These are phyloP conservation scores for Panicum virgatum DNA, from an alignment of 202 grass and related monocot genomes.

Conservation along the genomic window DNA sequence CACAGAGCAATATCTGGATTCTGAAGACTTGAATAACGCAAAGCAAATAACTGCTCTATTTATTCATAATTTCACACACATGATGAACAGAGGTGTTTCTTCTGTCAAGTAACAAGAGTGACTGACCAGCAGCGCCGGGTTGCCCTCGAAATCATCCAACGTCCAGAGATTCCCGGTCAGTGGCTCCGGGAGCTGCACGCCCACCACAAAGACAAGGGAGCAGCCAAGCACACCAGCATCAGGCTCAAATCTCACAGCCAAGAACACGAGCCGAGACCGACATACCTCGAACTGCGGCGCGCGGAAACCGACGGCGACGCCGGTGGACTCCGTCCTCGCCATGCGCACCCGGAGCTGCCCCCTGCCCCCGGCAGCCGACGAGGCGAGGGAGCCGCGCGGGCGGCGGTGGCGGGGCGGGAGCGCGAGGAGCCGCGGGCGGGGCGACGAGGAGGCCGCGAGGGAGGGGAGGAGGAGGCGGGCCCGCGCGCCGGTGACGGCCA, in stretches of 20 bases:
- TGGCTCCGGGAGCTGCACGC: slow-evolving; percentile 80
- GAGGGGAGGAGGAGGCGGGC: not conserved
- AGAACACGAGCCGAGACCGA: not conserved
- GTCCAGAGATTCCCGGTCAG: slow-evolving; percentile 71
- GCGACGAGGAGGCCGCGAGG: not conserved
- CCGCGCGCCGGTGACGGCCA: slow-evolving; percentile 24
- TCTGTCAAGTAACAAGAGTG: not conserved
- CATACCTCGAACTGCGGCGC: slow-evolving; percentile 77
- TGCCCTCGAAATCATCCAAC: slow-evolving; percentile 78
- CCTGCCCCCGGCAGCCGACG: not conserved
- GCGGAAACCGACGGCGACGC: slow-evolving; percentile 55
- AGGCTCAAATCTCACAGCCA: not conserved
- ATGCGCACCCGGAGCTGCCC: slow-evolving; percentile 48
- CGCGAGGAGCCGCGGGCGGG: not conserved
- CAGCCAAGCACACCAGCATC: not conserved
- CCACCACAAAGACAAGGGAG: not conserved
- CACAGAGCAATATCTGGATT: not conserved
- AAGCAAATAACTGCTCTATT: not conserved
- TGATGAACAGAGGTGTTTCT: slow-evolving; percentile 1
- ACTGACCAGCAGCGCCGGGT: slow-evolving; percentile 70
- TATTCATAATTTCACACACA: not conserved
- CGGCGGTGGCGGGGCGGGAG: not conserved
- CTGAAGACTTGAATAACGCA: not conserved
- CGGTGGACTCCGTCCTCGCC: slow-evolving; percentile 57
- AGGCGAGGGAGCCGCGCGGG: not conserved